Percentiles rank a stretch among this genome's conserved stretches.
These are phyloP conservation scores for Trametes hirsuta DNA, from an alignment of 1,284 basidiomycete species.

Conservation along the genomic window DNA sequence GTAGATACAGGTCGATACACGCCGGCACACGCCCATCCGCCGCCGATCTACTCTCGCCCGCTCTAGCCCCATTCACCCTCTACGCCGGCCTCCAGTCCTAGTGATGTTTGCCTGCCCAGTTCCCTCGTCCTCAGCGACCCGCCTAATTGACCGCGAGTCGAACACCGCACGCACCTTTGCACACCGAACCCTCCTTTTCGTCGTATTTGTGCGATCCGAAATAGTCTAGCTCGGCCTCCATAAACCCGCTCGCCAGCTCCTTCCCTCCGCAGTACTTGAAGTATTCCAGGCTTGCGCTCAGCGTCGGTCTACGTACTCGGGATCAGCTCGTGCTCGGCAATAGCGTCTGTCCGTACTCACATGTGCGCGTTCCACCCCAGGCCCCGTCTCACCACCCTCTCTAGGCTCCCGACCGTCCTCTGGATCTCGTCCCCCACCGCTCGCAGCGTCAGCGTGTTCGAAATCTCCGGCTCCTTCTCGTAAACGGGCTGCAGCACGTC, in stretches of 20 bases:
- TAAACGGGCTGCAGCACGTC: slow-evolving; percentile 26
- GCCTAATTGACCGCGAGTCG: background rate
- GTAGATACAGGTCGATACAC: background rate
- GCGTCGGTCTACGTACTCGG: slow-evolving; percentile 18
- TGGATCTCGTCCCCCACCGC: slow-evolving; percentile 24
- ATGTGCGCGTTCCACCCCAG: slow-evolving; percentile 28
- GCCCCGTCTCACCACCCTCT: slow-evolving; percentile 20
- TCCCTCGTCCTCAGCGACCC: background rate
- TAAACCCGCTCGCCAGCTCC: slow-evolving; percentile 28
- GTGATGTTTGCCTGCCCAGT: slow-evolving; percentile 23
- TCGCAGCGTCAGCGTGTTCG: slow-evolving; percentile 23
- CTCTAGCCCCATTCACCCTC: slow-evolving; percentile 13
- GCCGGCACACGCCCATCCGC: background rate
- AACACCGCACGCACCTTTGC: slow-evolving; percentile 23
- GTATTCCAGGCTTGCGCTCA: slow-evolving; percentile 29
- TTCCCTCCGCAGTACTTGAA: slow-evolving; percentile 28
- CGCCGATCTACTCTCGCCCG: slow-evolving; percentile 1
- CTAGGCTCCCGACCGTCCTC: slow-evolving; percentile 19
- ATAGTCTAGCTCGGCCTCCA: slow-evolving; percentile 33
- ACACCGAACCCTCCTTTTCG: slow-evolving; percentile 26
- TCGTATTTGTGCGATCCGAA: slow-evolving; percentile 29
- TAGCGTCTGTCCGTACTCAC: slow-evolving; percentile 14
- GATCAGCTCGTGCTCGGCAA: background rate
- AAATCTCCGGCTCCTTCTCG: slow-evolving; percentile 15
- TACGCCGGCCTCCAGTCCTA: slow-evolving; percentile 29